These are phyloP conservation scores for Isatis lusitanica DNA, from an alignment of 441 rosid genomes.

Conservation along the genomic window DNA sequence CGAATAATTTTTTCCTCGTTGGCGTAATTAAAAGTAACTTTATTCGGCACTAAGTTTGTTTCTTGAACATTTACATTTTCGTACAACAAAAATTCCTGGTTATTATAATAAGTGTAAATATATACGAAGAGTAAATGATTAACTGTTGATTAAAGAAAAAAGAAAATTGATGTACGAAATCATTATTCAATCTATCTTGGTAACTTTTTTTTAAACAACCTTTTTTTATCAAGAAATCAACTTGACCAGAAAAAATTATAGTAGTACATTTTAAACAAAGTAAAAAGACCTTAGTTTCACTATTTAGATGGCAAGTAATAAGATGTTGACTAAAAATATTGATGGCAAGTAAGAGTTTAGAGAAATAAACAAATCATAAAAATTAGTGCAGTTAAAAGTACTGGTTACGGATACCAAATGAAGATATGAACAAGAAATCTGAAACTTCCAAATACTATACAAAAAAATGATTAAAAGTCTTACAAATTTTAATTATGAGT, in stretches of 20 bases:
- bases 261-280: not conserved
- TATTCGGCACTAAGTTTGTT: not conserved
- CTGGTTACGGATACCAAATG: not conserved
- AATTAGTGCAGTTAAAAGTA: no score
- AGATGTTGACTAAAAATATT: not conserved
- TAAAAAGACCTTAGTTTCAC: not conserved
- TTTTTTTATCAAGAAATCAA: not conserved
- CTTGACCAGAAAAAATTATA: not conserved
- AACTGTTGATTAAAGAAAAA: not conserved
- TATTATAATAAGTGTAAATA: not conserved
- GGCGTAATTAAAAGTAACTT: conserved; percentile 2
- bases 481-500: not conserved
- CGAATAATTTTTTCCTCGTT: conserved; percentile 10
- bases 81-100: no score
- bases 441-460: not conserved
- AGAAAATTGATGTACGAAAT: not conserved
- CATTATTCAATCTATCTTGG: not conserved
- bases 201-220: not conserved
- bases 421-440: not conserved
- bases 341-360: not conserved
- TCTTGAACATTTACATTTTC: not conserved
- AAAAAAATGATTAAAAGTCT: not conserved
- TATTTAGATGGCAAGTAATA: not conserved
- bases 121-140: not conserved
- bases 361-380: no score